Evolutionary conservation across 2,329 filamentous ascomycete species (phyloP), one percentile per base, ranked within the genome.

Genomic region (Cladosporium sp.): DNA sequence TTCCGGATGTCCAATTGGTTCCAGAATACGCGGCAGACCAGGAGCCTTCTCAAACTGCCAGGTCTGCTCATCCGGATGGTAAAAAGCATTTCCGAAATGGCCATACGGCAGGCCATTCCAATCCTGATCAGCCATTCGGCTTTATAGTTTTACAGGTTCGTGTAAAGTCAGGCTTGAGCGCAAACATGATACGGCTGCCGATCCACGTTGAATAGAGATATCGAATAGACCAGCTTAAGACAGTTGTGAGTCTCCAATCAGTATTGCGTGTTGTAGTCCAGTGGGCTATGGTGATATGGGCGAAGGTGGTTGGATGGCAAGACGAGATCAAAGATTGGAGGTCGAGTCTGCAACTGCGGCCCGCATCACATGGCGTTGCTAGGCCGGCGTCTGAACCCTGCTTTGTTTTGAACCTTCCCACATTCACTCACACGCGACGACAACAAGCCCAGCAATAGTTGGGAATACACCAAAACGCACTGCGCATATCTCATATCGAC

Each of bases 61-160:
- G 57, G 70, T 62, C 43, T 74, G 72, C 6, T 73, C 73, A 5
- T 82, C 76, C 1, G 74, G 60, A 57, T 78, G 69, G 68, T 84
- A 85, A 6, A 72, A 71, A 42, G 79, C 68, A 58, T 75, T 73
- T 60, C 82, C 83, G 59, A 81, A 75, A 66, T 83, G 80, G 70
- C 83, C 83, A 65, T 79, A 80, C 56, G 78, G 74, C 54, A 84
- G 75, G 73, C 81, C 75, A 65, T 73, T 75, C 38, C 74, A 69
- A 40, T 74, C 70, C 56, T 72, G 73, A 58, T 85, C 80, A 85
- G 79, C 80, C 83, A 86, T 86, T 75, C 67, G 82, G 80, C 72
- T 75, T 75, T 68, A 56, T 49, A 39, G 20, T 38, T 49, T 68
- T 54, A 60, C 52, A 62, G 20, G 54, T 47, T 37, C 54, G 45